Percentiles rank a stretch among this genome's conserved stretches.
phyloP scores from a whole-genome alignment of 305 asterid species.

The Ajuga reptans region DNA sequence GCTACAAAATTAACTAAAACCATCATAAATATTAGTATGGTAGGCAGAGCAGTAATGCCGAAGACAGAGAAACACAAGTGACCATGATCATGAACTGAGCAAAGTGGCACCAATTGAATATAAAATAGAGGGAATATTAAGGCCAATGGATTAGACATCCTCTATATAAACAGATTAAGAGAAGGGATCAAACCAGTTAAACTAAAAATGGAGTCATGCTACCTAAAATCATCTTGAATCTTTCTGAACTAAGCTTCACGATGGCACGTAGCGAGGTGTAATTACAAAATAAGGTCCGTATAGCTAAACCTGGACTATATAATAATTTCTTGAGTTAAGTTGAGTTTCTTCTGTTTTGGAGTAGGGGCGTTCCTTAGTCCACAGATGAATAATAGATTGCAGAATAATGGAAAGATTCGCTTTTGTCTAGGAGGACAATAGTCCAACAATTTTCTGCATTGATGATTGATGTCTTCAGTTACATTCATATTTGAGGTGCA shows the following conservation, averaged over 20 bases:
- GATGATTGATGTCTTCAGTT: conserved; percentile 5
- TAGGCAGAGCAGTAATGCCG: not conserved
- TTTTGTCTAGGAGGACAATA: not conserved
- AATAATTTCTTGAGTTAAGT: not conserved
- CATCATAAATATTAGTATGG: not conserved
- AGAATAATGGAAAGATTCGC: not conserved
- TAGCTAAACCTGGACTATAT: not conserved
- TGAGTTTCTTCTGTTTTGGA: not conserved
- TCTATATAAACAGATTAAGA: not conserved
- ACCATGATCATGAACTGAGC: not conserved
- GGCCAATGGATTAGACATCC: not conserved
- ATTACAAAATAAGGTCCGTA: not conserved
- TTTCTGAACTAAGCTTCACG: not conserved
- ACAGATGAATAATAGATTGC: not conserved
- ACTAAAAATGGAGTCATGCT: not conserved
- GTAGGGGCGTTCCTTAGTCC: not conserved
- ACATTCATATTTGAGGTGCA: not conserved
- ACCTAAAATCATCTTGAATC: not conserved
- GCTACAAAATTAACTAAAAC: not conserved
- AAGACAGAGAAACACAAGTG: conserved; percentile 4
- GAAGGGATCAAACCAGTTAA: not conserved
- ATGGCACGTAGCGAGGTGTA: not conserved
- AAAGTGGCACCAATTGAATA: conserved; percentile 1
- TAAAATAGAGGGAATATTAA: not conserved
- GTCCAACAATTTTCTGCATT: not conserved